Conservation (phyloP, 192 early-diverging fungal species). For the Rhizophagus prolifer region DNA sequence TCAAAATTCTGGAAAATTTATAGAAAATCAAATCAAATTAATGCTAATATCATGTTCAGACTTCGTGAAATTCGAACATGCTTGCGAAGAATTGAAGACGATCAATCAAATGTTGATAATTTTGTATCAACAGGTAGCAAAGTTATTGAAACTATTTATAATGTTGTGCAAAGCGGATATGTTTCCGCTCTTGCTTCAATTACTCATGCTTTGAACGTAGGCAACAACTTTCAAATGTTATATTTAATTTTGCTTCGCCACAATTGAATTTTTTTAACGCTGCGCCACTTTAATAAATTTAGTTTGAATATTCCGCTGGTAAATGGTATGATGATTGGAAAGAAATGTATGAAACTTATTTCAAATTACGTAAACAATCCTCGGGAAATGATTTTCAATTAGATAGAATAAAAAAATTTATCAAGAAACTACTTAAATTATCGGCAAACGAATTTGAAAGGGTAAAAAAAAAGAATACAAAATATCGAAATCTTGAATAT, state of each 20-base stretch:
- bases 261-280: too few relatives aligned
- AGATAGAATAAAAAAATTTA: not conserved
- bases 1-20: not conserved
- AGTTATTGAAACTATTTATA: not conserved
- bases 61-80: conserved; percentile 10
- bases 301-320: conserved; percentile 4
- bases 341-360: not conserved
- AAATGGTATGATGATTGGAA: not conserved
- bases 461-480: not conserved
- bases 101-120: not conserved
- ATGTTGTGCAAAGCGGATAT: not conserved
- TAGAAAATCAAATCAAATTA: not conserved
- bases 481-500: not conserved
- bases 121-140: too few relatives aligned
- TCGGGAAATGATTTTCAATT: not conserved
- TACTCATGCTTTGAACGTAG: not conserved
- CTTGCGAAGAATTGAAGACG: conserved; percentile 1
- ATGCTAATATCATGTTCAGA: not conserved
- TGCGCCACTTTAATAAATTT: not conserved
- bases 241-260: too few relatives aligned
- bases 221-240: not conserved
- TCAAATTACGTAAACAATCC: not conserved
- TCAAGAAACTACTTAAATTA: not conserved
- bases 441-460: not conserved
- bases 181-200: not conserved